These are phyloP conservation scores for Ceratopteris richardii DNA, from an alignment of 75 land plant species.

Conservation along the genomic window DNA sequence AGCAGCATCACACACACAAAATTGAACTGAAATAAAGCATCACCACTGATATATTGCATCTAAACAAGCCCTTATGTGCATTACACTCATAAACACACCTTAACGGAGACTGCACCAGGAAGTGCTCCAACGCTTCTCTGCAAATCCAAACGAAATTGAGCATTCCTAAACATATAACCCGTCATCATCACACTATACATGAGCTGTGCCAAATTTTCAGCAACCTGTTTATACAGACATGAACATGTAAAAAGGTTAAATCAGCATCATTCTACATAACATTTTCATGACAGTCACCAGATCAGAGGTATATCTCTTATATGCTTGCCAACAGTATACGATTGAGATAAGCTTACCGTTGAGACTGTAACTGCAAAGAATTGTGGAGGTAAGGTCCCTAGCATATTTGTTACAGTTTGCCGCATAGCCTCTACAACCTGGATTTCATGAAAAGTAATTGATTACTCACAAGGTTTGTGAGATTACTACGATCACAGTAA, in stretches of 20 bases:
- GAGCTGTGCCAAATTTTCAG: slow-evolving; percentile 94
- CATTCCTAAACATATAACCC: slow-evolving; percentile 96
- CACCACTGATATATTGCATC: no score
- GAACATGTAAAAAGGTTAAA: not conserved
- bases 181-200: slow-evolving; percentile 99
- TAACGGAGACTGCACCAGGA: slow-evolving; percentile 30
- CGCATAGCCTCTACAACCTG: slow-evolving; percentile 99
- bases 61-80: no score
- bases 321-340: no score
- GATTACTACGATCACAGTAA: not conserved
- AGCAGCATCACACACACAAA: no score
- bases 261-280: not conserved
- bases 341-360: slow-evolving; percentile 62
- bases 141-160: slow-evolving; percentile 77
- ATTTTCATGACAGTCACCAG: no score
- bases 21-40: no score
- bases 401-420: slow-evolving; percentile 94
- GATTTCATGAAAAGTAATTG: not conserved
- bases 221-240: slow-evolving; percentile 67
- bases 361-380: slow-evolving; percentile 89
- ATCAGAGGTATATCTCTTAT: no score
- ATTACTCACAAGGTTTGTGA: not conserved
- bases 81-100: no score
- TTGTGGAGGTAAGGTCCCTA: slow-evolving; percentile 95
- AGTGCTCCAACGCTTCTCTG: slow-evolving; percentile 82